These are phyloP conservation scores for Rhodotorula babjevae DNA, from an alignment of 768 basidiomycete species.

Conservation along the genomic window DNA sequence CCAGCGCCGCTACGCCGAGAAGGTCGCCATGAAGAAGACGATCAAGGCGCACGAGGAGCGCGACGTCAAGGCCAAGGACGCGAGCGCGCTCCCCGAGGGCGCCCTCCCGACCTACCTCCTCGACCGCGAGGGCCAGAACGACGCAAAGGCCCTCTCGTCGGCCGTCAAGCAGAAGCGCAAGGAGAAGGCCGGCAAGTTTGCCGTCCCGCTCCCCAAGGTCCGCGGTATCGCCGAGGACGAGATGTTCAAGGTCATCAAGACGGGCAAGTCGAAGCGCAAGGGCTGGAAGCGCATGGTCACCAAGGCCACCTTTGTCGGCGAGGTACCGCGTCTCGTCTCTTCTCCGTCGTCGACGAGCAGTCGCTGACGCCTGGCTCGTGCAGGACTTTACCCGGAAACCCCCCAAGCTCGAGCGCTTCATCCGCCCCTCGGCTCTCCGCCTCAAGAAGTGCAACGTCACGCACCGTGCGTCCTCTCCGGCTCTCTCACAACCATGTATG, in stretches of 20 bases:
- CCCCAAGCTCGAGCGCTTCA: constrained; percentile 97
- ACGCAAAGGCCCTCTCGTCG: constrained; percentile 89
- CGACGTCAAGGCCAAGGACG: constrained; percentile 88
- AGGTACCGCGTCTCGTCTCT: not conserved
- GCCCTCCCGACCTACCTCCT: constrained; percentile 93
- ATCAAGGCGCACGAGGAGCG: constrained; percentile 99
- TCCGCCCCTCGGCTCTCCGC: constrained; percentile 92
- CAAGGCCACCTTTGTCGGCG: constrained; percentile 95
- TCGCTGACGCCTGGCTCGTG: not conserved
- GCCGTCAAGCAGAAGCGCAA: constrained; percentile 98
- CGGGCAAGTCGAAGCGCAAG: constrained; percentile 92
- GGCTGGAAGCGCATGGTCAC: constrained; percentile 97
- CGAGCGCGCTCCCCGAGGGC: constrained; percentile 71
- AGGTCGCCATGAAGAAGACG: constrained; percentile 98
- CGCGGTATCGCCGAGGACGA: constrained; percentile 98
- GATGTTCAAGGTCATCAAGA: constrained; percentile 99
- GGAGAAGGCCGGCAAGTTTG: constrained; percentile 97
- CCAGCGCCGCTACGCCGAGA: constrained; percentile 91
- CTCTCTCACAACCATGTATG: not conserved
- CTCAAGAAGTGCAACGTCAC: constrained; percentile 99
- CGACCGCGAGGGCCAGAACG: constrained; percentile 95
- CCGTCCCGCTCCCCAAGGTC: constrained; percentile 93
- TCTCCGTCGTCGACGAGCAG: not conserved
- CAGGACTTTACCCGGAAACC: constrained; percentile 90
- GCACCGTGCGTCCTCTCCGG: constrained; percentile 66